Conservation (phyloP, 441 rosid species). For the Gossypium gossypioides region DNA sequence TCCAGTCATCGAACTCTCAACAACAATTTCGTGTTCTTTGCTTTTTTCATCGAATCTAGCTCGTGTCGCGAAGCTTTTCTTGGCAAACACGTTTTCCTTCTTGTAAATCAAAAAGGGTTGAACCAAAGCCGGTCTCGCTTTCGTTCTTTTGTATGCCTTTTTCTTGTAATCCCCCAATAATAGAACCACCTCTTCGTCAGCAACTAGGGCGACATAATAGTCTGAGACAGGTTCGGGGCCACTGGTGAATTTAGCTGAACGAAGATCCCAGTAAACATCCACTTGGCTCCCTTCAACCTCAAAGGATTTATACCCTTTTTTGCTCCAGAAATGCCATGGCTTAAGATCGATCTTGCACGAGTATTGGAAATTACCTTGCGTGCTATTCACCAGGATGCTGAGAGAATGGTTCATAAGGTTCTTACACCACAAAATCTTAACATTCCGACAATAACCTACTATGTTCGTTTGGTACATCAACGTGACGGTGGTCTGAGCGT, state of each 20-base stretch:
- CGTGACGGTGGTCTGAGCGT: slow-evolving; percentile 41
- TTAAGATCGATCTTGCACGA: slow-evolving; percentile 60
- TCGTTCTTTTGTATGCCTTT: slow-evolving; percentile 61
- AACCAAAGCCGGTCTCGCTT: slow-evolving; percentile 43
- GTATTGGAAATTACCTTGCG: slow-evolving; percentile 36
- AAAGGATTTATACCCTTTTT: slow-evolving; percentile 46
- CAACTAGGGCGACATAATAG: slow-evolving; percentile 51
- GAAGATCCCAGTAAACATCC: slow-evolving; percentile 62
- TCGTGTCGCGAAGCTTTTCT: slow-evolving; percentile 43
- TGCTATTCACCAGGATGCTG: slow-evolving; percentile 34
- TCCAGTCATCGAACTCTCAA: slow-evolving; percentile 42
- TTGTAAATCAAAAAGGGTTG: slow-evolving; percentile 45
- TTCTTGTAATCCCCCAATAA: slow-evolving; percentile 55
- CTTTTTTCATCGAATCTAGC: slow-evolving; percentile 42
- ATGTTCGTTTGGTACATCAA: slow-evolving; percentile 38
- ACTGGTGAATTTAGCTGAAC: slow-evolving; percentile 48
- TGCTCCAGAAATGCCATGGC: slow-evolving; percentile 77
- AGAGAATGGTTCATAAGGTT: slow-evolving; percentile 37
- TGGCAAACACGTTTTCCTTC: slow-evolving; percentile 55
- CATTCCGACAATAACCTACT: slow-evolving; percentile 11
- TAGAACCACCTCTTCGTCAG: slow-evolving; percentile 54
- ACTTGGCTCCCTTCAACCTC: slow-evolving; percentile 43
- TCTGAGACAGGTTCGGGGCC: slow-evolving; percentile 51
- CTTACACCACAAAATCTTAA: slow-evolving; percentile 1
- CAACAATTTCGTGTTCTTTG: slow-evolving; percentile 52